A percentile compares a stretch with the other conserved stretches of the same genome.
phyloP scores from a whole-genome alignment of 768 basidiomycete species.

The Sporobolomyces pararoseus region DNA sequence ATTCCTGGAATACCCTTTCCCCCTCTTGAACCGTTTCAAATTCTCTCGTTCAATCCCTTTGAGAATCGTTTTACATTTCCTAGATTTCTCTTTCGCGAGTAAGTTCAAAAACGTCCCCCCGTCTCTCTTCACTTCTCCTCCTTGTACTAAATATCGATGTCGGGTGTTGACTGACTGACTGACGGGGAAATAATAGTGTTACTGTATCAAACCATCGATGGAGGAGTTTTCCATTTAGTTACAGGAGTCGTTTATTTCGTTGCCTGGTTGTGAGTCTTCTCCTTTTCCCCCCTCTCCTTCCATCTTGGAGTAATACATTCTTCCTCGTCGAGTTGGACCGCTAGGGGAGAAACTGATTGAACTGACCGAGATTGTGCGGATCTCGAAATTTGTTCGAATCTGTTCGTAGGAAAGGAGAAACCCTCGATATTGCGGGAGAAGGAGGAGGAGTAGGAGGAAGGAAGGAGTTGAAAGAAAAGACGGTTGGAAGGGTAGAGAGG shows the following conservation, averaged over 20 bases:
- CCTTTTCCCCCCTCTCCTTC: not conserved
- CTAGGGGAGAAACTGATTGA: no score
- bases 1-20: conserved; percentile 68
- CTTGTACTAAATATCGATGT: conserved; percentile 65
- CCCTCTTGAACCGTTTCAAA: conserved; percentile 46
- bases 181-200: not conserved
- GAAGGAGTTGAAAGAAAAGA: no score
- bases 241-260: conserved; percentile 65
- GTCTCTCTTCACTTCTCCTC: conserved; percentile 62
- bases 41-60: conserved; percentile 51
- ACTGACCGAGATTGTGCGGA: no score
- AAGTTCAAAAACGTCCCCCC: conserved; percentile 51
- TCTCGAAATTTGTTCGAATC: no score
- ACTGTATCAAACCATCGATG: conserved; percentile 69
- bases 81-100: conserved; percentile 58
- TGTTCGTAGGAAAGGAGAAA: conserved; percentile 2
- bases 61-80: conserved; percentile 59
- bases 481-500: no score
- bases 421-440: not conserved
- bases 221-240: conserved; percentile 72
- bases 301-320: not conserved
- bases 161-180: not conserved
- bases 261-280: conserved; percentile 49
- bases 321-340: no score
- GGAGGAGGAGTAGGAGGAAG: no score